Evolutionary conservation across 2,329 filamentous ascomycete genomes (phyloP).

Genomic region (Zalaria sp.): DNA sequence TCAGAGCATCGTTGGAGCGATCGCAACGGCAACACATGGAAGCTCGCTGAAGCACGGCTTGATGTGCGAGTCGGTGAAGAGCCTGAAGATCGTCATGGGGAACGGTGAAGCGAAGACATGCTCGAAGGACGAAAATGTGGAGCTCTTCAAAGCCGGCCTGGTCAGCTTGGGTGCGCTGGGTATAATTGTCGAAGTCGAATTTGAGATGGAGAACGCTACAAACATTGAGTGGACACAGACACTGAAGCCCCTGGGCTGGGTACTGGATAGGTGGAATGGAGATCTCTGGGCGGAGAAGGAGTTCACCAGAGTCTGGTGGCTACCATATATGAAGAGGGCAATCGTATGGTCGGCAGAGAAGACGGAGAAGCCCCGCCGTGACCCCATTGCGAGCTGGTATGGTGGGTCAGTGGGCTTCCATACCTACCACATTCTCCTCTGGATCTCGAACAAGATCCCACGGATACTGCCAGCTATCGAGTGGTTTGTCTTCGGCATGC

Average conservation of each 20-base stretch:
- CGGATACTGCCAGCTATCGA: constrained; percentile 75
- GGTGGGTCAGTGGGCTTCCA: constrained; percentile 72
- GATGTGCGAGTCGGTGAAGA: constrained; percentile 62
- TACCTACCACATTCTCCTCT: constrained; percentile 83
- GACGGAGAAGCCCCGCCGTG: constrained; percentile 46
- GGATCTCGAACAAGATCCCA: constrained; percentile 63
- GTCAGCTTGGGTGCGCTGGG: constrained; percentile 81
- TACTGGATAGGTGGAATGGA: constrained; percentile 54
- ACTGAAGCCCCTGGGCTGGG: constrained; percentile 52
- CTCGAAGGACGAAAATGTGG: constrained; percentile 49
- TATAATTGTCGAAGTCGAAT: constrained; percentile 79
- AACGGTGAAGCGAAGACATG: constrained; percentile 64
- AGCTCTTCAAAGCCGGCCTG: constrained; percentile 78
- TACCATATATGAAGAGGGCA: constrained; percentile 77
- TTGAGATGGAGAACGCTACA: constrained; percentile 66
- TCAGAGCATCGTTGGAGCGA: constrained; percentile 84
- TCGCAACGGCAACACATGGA: constrained; percentile 86
- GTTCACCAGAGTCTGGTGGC: constrained; percentile 95
- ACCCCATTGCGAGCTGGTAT: constrained; percentile 60
- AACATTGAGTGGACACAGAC: constrained; percentile 80
- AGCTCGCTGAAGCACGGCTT: constrained; percentile 74
- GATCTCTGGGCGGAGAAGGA: constrained; percentile 72
- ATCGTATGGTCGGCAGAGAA: constrained; percentile 84
- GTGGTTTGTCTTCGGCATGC: constrained; percentile 95
- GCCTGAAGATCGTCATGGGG: constrained; percentile 66